These are phyloP conservation scores for Funneliformis mosseae DNA, from an alignment of 192 early-diverging fungal species.

Conservation along the genomic window DNA sequence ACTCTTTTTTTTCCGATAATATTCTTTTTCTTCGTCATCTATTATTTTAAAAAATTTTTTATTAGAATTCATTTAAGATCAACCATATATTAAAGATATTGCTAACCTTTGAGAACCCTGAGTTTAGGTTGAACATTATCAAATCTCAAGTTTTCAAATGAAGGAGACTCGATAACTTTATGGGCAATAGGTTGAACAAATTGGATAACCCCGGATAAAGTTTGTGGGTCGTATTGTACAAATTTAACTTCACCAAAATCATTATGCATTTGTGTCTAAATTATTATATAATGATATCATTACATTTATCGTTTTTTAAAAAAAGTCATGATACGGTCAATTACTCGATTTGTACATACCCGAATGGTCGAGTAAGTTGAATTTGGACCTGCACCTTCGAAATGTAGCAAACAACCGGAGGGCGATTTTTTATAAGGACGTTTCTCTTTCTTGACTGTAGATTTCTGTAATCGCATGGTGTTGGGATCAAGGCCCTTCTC, in stretches of 20 bases:
- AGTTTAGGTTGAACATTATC: not conserved
- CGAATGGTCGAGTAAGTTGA: not conserved
- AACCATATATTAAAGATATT: not conserved
- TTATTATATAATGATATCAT: not conserved
- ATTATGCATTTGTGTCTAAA: not conserved
- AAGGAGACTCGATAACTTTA: not conserved
- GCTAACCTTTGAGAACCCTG: not conserved
- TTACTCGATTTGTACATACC: not conserved
- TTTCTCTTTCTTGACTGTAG: not conserved
- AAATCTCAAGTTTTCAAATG: not conserved
- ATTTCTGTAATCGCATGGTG: conserved; percentile 24
- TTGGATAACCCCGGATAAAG: not conserved
- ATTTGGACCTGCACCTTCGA: not conserved
- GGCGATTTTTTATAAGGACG: not conserved
- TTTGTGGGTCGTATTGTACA: not conserved
- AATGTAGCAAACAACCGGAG: not conserved
- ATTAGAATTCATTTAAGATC: not conserved
- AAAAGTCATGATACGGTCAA: too few relatives aligned
- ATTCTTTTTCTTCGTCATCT: not conserved
- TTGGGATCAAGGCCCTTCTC: conserved; percentile 45
- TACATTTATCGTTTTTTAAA: not conserved
- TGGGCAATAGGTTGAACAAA: conserved; percentile 2
- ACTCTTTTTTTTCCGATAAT: not conserved
- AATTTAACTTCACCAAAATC: not conserved
- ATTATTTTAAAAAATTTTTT: not conserved